Conservation (phyloP, 768 basidiomycete genomes). For the Kwoniella botswanensis region DNA sequence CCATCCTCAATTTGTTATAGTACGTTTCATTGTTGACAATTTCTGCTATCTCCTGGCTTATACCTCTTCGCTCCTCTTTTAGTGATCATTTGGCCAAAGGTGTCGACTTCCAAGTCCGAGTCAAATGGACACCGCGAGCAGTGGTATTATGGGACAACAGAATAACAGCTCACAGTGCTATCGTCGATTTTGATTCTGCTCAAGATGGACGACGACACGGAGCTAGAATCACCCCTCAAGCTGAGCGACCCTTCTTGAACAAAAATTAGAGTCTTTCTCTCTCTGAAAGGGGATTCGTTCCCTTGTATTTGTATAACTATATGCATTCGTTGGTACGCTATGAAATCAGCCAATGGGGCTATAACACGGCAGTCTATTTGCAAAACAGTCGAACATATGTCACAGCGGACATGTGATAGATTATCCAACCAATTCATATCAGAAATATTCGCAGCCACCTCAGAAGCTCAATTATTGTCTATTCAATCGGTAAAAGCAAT, state of each 20-base stretch:
- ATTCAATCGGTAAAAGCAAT: background rate
- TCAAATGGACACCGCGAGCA: constrained; percentile 76
- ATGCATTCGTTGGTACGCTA: no score
- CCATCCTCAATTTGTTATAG: constrained; percentile 53
- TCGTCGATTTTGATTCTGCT: constrained; percentile 71
- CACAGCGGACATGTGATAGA: background rate
- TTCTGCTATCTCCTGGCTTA: background rate
- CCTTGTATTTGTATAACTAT: no score
- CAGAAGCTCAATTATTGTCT: background rate
- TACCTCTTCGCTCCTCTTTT: background rate
- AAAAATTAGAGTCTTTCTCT: constrained; percentile 2
- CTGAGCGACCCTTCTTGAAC: constrained; percentile 66
- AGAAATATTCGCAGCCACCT: background rate
- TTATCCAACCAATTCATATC: background rate
- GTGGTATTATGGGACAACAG: constrained; percentile 82
- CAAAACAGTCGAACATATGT: background rate
- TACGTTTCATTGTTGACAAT: constrained; percentile 14
- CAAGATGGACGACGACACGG: constrained; percentile 73
- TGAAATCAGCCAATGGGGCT: no score
- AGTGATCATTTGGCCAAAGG: constrained; percentile 77
- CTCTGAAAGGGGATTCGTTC: no score
- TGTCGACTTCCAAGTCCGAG: constrained; percentile 76
- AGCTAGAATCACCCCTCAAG: constrained; percentile 79
- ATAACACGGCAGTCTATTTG: no score
- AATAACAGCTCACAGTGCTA: constrained; percentile 66